A percentile compares a stretch with the other conserved stretches of the same genome.
Conservation (phyloP, 176 grass and related monocot genomes). For the Thinopyrum elongatum region DNA sequence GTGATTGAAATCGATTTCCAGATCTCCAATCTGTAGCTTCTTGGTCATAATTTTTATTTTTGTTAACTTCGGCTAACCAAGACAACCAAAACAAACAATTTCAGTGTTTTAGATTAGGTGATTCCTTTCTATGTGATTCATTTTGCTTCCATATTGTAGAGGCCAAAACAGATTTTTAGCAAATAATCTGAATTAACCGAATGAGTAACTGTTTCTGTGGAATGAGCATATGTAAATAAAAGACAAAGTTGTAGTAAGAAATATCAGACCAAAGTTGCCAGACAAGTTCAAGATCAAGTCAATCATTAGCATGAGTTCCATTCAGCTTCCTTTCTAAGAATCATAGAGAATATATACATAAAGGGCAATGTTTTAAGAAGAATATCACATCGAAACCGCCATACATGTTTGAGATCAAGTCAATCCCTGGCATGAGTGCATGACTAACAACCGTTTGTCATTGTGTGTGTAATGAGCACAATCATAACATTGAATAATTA, state of each 20-base stretch:
- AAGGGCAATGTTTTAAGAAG: not conserved
- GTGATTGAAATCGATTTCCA: not conserved
- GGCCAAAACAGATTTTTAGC: not conserved
- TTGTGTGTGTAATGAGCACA: slow-evolving; percentile 11
- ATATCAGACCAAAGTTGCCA: not conserved
- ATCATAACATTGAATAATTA: not conserved
- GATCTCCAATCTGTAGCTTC: not conserved
- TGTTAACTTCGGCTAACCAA: not conserved
- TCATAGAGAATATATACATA: not conserved
- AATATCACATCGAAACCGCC: not conserved
- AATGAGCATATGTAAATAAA: not conserved
- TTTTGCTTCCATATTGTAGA: not conserved
- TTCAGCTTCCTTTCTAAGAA: not conserved
- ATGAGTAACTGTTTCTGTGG: not conserved
- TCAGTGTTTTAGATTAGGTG: not conserved
- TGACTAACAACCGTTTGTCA: not conserved
- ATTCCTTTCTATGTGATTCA: not conserved
- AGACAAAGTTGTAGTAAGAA: not conserved
- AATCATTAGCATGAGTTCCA: not conserved
- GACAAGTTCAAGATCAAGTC: not conserved
- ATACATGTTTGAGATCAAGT: not conserved
- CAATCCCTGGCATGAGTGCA: not conserved
- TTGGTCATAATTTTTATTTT: not conserved
- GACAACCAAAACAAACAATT: not conserved
- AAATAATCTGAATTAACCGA: not conserved